Conservation (phyloP, 208 protist species). For the Leishmania gerbilli region DNA sequence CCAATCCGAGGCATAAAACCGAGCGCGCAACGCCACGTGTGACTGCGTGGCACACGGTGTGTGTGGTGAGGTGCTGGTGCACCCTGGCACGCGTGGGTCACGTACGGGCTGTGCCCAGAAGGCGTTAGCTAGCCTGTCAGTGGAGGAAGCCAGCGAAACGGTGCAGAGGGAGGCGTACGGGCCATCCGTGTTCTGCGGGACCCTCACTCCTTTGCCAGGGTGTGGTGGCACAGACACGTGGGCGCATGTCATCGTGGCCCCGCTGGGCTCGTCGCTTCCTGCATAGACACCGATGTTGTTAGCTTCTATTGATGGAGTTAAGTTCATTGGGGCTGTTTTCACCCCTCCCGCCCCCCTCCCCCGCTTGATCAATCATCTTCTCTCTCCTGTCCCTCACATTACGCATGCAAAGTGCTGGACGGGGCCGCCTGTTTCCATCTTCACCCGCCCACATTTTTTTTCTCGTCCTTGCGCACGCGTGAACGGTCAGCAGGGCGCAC, state of each 20-base stretch:
- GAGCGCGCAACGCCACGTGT: not conserved
- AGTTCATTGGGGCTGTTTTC: no score
- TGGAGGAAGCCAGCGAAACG: not conserved
- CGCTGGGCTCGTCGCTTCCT: not conserved
- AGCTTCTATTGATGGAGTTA: not conserved
- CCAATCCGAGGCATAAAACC: not conserved
- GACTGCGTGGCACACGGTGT: not conserved
- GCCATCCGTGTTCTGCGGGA: not conserved
- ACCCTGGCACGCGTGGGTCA: not conserved
- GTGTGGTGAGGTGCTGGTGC: not conserved
- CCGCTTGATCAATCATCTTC: not conserved
- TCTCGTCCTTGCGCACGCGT: not conserved
- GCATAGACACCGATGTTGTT: not conserved
- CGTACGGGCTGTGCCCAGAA: not conserved
- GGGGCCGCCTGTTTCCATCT: not conserved
- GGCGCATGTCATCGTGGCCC: not conserved
- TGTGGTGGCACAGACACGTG: not conserved
- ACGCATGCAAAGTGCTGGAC: not conserved
- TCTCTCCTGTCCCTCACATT: not conserved
- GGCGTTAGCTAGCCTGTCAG: not conserved
- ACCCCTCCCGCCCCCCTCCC: no score
- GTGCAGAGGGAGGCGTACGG: not conserved
- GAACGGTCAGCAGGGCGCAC: not conserved
- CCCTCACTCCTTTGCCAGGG: not conserved
- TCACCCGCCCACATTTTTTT: no score